A percentile compares a stretch with the other conserved stretches of the same genome.
These are phyloP conservation scores for Trypanosoma melophagium DNA, from an alignment of 208 protist genomes.

Conservation along the genomic window DNA sequence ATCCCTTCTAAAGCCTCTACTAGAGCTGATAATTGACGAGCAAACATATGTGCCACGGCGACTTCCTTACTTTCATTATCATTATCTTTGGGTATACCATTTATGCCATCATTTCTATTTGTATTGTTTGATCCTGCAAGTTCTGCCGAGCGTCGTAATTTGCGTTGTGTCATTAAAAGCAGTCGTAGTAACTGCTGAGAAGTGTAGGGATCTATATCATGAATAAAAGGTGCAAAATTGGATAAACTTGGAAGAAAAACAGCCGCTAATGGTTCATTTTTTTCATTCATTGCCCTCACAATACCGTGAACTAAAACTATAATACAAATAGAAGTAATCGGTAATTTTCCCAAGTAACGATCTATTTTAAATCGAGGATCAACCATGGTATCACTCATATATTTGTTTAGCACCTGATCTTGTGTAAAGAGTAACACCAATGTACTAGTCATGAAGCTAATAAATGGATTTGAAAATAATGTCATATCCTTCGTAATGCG, in stretches of 20 bases:
- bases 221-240: conserved; percentile 66
- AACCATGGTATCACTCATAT: conserved; percentile 43
- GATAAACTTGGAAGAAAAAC: conserved; percentile 65
- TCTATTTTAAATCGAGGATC: conserved; percentile 35
- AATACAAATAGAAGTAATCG: conserved; percentile 45
- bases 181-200: conserved; percentile 58
- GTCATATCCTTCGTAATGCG: conserved; percentile 39
- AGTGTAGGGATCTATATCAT: conserved; percentile 68
- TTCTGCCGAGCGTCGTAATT: conserved; percentile 34
- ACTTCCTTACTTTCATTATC: neutral
- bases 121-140: neutral
- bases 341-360: conserved; percentile 25
- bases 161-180: conserved; percentile 47
- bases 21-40: conserved; percentile 53
- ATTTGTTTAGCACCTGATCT: conserved; percentile 56
- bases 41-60: conserved; percentile 35
- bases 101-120: neutral
- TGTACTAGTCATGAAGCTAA: conserved; percentile 78
- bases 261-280: conserved; percentile 61
- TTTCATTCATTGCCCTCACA: conserved; percentile 53
- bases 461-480: conserved; percentile 70
- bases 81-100: neutral
- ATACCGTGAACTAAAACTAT: conserved; percentile 53
- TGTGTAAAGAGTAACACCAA: conserved; percentile 78
- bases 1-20: conserved; percentile 64